Percentiles rank a stretch among this genome's conserved stretches.
These are phyloP conservation scores for Kodamaea kaohsiungensis DNA, from an alignment of 805 yeast species.

Conservation along the genomic window DNA sequence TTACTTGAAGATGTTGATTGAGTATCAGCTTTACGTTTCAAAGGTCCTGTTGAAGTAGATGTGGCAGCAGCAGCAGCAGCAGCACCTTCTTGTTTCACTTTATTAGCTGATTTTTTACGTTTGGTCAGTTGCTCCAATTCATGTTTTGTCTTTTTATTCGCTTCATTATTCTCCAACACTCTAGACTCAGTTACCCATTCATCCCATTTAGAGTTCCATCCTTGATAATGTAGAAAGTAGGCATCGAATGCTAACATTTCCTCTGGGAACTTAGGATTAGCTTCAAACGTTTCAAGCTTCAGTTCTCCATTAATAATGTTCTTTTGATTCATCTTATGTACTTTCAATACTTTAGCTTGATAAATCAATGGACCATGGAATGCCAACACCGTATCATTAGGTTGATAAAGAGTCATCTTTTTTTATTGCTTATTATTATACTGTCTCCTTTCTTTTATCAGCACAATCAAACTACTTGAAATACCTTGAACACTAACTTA, in stretches of 20 bases:
- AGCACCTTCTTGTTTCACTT: background rate
- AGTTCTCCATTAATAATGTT: slow-evolving; percentile 44
- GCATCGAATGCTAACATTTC: slow-evolving; percentile 32
- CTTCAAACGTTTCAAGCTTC: slow-evolving; percentile 33
- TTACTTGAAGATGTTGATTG: background rate
- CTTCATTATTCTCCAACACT: slow-evolving; percentile 66
- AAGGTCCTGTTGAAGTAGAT: background rate
- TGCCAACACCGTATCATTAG: slow-evolving; percentile 52
- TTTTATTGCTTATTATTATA: too few relatives aligned
- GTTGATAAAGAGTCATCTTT: slow-evolving; percentile 15
- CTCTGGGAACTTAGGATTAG: slow-evolving; percentile 26
- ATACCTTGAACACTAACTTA: too few relatives aligned
- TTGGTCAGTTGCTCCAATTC: slow-evolving; percentile 45
- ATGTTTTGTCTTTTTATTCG: slow-evolving; percentile 63
- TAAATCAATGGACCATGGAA: slow-evolving; percentile 90
- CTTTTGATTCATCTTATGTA: slow-evolving; percentile 55
- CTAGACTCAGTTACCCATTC: slow-evolving; percentile 86
- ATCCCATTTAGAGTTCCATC: slow-evolving; percentile 96
- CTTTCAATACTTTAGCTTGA: slow-evolving; percentile 77
- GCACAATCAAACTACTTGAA: too few relatives aligned
- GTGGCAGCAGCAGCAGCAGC: too few relatives aligned
- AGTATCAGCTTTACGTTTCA: slow-evolving; percentile 10
- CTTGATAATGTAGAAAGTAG: slow-evolving; percentile 84
- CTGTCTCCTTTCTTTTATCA: too few relatives aligned
- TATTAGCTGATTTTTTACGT: slow-evolving; percentile 11